These are phyloP conservation scores for Melocanna baccifera DNA, from an alignment of 176 grass and related monocot species.

Conservation along the genomic window DNA sequence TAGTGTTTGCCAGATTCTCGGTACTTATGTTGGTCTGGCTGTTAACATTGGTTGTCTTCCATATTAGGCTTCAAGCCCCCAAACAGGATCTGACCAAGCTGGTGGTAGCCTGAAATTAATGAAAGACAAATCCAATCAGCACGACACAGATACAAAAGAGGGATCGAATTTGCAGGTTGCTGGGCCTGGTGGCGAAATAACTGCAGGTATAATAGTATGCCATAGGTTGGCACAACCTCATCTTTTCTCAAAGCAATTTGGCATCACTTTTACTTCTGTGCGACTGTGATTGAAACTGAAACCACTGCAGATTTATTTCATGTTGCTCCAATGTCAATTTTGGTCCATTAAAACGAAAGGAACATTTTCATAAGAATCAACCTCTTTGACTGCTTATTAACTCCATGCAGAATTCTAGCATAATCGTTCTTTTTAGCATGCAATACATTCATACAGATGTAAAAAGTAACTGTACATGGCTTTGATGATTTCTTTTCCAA, in stretches of 20 bases:
- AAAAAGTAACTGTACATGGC: not conserved
- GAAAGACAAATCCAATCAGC: constrained; percentile 79
- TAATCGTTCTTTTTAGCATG: constrained; percentile 5
- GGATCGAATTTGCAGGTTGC: constrained; percentile 80
- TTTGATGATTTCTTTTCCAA: constrained; percentile 1
- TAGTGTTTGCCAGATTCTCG: not conserved
- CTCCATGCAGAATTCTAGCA: not conserved
- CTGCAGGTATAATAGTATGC: constrained; percentile 56
- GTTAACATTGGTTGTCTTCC: constrained; percentile 27
- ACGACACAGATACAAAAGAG: constrained; percentile 88
- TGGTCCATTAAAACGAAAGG: constrained; percentile 9
- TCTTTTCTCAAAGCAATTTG: constrained; percentile 23
- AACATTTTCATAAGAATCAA: not conserved
- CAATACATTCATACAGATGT: not conserved
- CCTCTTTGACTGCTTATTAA: not conserved
- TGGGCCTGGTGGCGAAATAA: constrained; percentile 79
- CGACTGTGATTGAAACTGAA: not conserved
- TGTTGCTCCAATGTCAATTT: not conserved
- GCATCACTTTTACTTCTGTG: not conserved
- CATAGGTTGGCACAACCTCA: not conserved
- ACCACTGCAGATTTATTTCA: not conserved
- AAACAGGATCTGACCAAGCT: constrained; percentile 66
- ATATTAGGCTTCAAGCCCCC: constrained; percentile 67
- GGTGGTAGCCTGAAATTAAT: constrained; percentile 63
- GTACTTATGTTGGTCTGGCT: not conserved